Percentiles rank a stretch among this genome's conserved stretches.
Conservation (phyloP, 441 rosid genomes). For the Erodium moschatum region DNA sequence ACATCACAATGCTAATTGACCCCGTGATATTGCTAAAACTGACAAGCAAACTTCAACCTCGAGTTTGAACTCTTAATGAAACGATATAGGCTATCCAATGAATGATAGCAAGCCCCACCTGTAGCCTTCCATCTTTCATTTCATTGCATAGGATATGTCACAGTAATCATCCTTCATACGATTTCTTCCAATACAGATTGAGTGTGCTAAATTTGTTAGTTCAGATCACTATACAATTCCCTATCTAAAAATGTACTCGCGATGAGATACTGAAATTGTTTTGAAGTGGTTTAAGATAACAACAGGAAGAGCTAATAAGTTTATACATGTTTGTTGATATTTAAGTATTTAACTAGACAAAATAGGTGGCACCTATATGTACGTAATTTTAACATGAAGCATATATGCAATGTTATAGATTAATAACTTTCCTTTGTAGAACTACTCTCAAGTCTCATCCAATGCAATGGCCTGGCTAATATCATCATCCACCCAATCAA, state of each 20-base stretch:
- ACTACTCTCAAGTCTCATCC: neutral
- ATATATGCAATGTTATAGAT: neutral
- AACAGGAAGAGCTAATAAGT: neutral
- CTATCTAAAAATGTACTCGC: too few species aligned
- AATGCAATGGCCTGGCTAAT: neutral
- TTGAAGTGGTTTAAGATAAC: conserved; percentile 1
- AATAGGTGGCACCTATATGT: neutral
- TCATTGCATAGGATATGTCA: too few species aligned
- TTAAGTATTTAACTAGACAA: neutral
- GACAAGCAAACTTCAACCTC: neutral
- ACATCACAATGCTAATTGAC: neutral
- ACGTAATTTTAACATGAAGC: neutral
- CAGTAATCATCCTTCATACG: too few species aligned
- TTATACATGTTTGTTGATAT: neutral
- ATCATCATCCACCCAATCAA: neutral
- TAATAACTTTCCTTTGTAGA: neutral
- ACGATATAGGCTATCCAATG: too few species aligned
- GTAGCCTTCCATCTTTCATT: too few species aligned
- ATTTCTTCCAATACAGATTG: too few species aligned
- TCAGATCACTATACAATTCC: too few species aligned
- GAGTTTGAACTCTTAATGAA: neutral
- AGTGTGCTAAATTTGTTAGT: too few species aligned
- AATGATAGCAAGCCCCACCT: too few species aligned
- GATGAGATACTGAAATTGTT: neutral
- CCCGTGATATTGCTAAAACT: neutral